Conservation (phyloP, 148 eudicot genomes). For the Chenopodium album region DNA sequence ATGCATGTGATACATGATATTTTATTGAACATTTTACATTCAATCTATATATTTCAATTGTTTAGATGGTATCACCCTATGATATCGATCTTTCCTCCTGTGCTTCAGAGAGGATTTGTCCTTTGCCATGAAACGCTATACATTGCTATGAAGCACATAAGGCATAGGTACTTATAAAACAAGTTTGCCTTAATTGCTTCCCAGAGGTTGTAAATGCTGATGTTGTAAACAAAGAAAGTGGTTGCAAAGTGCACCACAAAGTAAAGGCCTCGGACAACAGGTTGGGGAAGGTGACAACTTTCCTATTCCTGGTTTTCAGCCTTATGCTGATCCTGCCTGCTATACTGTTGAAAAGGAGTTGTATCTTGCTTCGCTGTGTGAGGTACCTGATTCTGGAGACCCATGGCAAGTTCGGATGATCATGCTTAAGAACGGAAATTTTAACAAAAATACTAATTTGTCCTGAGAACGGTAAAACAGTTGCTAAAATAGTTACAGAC, state of each 20-base stretch:
- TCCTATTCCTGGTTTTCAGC: constrained; percentile 28
- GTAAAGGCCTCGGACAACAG: constrained; percentile 33
- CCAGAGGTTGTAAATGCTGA: constrained; percentile 15
- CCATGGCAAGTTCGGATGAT: constrained; percentile 42
- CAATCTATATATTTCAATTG: not conserved
- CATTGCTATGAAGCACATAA: not conserved
- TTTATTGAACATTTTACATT: not conserved
- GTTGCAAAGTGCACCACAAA: constrained; percentile 31
- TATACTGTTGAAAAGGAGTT: constrained; percentile 39
- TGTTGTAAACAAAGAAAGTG: not conserved
- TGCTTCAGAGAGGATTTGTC: not conserved
- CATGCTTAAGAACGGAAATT: constrained; percentile 43
- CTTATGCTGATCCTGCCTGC: constrained; percentile 28
- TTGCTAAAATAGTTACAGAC: constrained; percentile 19
- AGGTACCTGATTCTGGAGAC: constrained; percentile 18
- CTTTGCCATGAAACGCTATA: not conserved
- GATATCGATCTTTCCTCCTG: not conserved
- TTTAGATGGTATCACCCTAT: not conserved
- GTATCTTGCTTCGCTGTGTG: constrained; percentile 33
- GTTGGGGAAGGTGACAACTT: constrained; percentile 30
- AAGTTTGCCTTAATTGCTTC: not conserved
- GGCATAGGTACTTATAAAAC: not conserved
- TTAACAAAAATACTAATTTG: constrained; percentile 33
- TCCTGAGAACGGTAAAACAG: constrained; percentile 40
- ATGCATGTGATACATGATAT: not conserved